Conservation (phyloP, 305 asterid species). For the Ilex paraguariensis region DNA sequence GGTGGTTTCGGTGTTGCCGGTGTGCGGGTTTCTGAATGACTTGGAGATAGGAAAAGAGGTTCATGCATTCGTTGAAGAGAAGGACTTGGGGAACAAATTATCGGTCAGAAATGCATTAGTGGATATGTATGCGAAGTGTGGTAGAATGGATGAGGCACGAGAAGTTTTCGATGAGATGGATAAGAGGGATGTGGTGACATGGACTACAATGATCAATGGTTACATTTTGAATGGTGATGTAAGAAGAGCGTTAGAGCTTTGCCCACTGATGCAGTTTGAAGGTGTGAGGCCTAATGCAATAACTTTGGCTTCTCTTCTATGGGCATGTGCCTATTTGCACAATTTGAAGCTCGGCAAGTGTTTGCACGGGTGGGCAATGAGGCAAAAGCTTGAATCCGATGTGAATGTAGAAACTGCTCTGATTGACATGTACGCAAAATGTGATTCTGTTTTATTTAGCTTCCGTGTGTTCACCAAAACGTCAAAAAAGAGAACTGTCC, state of each 20-base stretch:
- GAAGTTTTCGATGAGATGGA: conserved; percentile 47
- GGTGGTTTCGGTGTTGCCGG: conserved; percentile 70
- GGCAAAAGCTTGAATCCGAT: conserved; percentile 54
- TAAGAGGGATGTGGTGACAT: conserved; percentile 68
- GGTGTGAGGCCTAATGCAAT: conserved; percentile 80
- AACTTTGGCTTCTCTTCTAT: conserved; percentile 68
- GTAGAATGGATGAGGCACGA: conserved; percentile 58
- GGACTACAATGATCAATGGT: conserved; percentile 85
- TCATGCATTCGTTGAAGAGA: conserved; percentile 46
- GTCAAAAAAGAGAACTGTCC: conserved; percentile 62
- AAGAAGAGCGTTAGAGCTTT: conserved; percentile 42
- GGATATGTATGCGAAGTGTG: conserved; percentile 86
- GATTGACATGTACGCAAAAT: conserved; percentile 78
- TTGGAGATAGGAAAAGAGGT: conserved; percentile 54
- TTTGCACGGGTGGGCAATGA: conserved; percentile 82
- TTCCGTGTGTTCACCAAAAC: conserved; percentile 50
- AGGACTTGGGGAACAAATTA: conserved; percentile 38
- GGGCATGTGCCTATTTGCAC: conserved; percentile 47
- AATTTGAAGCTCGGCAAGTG: conserved; percentile 74
- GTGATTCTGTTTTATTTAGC: conserved; percentile 42
- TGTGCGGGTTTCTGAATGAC: conserved; percentile 60
- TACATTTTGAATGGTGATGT: conserved; percentile 41
- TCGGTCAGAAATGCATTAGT: conserved; percentile 65
- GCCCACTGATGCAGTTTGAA: conserved; percentile 63
- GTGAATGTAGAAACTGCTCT: conserved; percentile 77